Evolutionary conservation across 2,329 filamentous ascomycete species (phyloP).

Genomic region (Pseudocercospora vitis): DNA sequence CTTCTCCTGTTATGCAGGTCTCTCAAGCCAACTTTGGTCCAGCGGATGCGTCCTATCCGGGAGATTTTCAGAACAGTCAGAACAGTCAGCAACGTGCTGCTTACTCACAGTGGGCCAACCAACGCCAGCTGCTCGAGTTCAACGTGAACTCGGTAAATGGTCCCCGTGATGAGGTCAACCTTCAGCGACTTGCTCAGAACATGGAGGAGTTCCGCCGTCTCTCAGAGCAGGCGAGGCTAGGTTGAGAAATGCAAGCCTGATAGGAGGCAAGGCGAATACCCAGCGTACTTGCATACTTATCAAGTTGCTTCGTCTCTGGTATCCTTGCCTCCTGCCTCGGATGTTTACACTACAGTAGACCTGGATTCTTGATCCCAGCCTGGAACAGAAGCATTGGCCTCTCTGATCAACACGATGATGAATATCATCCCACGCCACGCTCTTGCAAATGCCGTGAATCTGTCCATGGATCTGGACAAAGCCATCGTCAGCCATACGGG

Average conservation of each 20-base stretch:
- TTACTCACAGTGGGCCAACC: conserved; percentile 32
- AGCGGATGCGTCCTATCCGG: conserved; percentile 9
- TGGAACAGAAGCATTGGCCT: no score
- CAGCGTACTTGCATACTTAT: no score
- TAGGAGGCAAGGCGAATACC: not conserved
- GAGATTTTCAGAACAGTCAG: conserved; percentile 9
- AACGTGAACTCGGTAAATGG: conserved; percentile 30
- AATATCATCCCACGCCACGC: no score
- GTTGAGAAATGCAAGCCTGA: conserved; percentile 24
- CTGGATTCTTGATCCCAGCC: no score
- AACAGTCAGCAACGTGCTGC: conserved; percentile 19
- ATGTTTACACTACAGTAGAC: no score
- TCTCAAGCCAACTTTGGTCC: conserved; percentile 9
- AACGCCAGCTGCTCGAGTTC: conserved; percentile 28
- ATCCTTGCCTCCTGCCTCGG: no score
- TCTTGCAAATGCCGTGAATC: no score
- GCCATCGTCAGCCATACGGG: no score
- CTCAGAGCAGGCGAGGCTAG: conserved; percentile 30
- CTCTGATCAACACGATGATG: no score
- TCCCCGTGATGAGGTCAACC: conserved; percentile 29
- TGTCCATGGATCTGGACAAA: no score
- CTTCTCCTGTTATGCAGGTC: conserved; percentile 11
- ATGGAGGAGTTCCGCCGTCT: conserved; percentile 31
- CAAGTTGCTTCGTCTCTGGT: no score
- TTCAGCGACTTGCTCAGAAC: conserved; percentile 30